Base-by-base conservation (phyloP, 1,284 basidiomycete genomes). In the Violaceomyces palustris region DNA sequence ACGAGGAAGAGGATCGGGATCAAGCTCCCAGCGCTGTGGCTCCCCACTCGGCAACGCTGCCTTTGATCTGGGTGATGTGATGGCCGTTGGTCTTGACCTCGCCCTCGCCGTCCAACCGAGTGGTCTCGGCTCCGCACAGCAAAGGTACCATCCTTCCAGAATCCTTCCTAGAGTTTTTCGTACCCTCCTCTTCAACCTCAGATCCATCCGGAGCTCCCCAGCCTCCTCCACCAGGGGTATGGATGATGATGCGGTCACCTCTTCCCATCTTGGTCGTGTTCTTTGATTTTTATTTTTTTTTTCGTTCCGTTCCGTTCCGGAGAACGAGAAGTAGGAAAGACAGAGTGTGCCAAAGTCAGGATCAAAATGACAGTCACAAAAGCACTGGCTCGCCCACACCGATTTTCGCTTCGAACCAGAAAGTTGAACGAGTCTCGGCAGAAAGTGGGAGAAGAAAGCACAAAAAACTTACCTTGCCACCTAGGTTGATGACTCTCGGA, bases 211-310 rank as follows among this genome's bases (percentile, higher is more conserved):
- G 42, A n/a, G 45, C 34, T 1, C 91, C 90, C 87, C 87, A 96
- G 1, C 84, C 92, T 3, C 92, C 92, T 5, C 88, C 92, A 1
- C 92, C 92, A 1, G 91, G 92, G 3, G 91, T 96, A 74, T 90
- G 83, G 45, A 94, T 84, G 44, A 86, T 61, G 45, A 93, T 75
- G 32, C 80, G 77, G 73, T 94, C 90, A 2, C 87, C 85, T 61
- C 84, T 85, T 36, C 85, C 87, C 83, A 91, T 89, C 74, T 81
- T 82, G 33, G 91, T 81, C 1, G 87, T 88, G 33, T 85, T 61
- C 52, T 43, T 22, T 8, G n/a, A n/a, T n/a, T n/a, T n/a, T n/a
- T n/a, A n/a, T n/a, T n/a, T n/a, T n/a, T n/a, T n/a, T n/a, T n/a
- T n/a, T n/a, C n/a, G n/a, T n/a, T n/a, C n/a, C n/a, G n/a, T n/a